Base-by-base conservation (phyloP, 1,139 yeast species). In the Pichia sp. region DNA sequence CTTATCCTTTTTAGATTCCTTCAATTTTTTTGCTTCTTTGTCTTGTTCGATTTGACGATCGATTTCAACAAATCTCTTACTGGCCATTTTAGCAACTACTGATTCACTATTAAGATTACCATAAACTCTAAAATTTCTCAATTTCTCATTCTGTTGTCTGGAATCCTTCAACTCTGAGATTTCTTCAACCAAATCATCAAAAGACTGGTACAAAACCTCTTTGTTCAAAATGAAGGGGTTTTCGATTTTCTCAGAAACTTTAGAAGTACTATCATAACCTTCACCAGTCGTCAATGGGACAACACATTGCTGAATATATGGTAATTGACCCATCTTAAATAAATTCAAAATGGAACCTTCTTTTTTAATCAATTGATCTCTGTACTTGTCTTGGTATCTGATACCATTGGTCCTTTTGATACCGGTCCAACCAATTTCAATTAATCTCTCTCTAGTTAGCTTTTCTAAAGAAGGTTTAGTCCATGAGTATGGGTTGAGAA, bases 341-440 rank as follows among this genome's bases (percentile, higher is more conserved):
- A 97, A 95, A 55, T 75, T 75, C 45, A 87, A 76, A 59, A 86
- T 71, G 26, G 95, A 92, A 46, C 96, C 97, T 52, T 69, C 75
- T 55, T 77, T 73, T 55, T 79, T 75, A 59, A 85, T 77, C 60
- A 75, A 73, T 57, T 65, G 66, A 44, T 79, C 79, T 59, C 92
- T 78, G 71, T 79, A 84, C 56, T 68, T 73, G 49, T 81, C 85
- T 56, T 76, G 77, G 72, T 83, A 92, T 53, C 81, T 90, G 38
- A 78, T 82, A 31, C 78, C 68, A 27, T 82, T 73, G 23, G 83
- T 84, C 57, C 81, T 80, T 64, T 81, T 83, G 28, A 94, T 75
- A 44, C 96, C 95, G 27, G 96, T 87, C 97, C 97, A 92, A 40
- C 97, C 97, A 55, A 88, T 68, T 9, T 66, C 65, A 40, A 80